These are phyloP conservation scores for Fusarium keratoplasticum DNA, from an alignment of 2,329 filamentous ascomycete genomes.

Conservation along the genomic window DNA sequence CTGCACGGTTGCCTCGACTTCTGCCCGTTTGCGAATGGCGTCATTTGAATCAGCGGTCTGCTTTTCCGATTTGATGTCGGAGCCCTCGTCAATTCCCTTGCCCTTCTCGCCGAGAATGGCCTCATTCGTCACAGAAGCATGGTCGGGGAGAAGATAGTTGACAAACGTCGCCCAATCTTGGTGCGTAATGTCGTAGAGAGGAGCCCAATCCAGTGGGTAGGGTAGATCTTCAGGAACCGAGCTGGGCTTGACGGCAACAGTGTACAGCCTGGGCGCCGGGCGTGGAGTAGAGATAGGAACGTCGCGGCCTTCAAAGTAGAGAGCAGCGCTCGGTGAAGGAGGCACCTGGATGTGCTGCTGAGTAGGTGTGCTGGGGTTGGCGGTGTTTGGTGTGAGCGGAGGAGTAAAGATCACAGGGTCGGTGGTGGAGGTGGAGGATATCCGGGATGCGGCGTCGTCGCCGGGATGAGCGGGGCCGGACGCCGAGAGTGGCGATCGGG, in stretches of 20 bases:
- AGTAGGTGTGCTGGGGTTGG: constrained; percentile 22
- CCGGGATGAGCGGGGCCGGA: constrained; percentile 43
- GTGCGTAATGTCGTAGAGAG: constrained; percentile 57
- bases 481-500: constrained; percentile 36
- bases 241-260: constrained; percentile 48
- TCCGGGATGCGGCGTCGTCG: constrained; percentile 52
- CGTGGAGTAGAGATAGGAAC: constrained; percentile 41
- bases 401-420: constrained; percentile 64
- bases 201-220: constrained; percentile 53
- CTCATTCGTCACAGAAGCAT: constrained; percentile 58
- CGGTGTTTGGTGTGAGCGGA: constrained; percentile 59
- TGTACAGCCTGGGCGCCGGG: constrained; percentile 47
- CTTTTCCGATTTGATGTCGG: constrained; percentile 39
- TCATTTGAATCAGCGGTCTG: constrained; percentile 32
- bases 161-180: constrained; percentile 71
- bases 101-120: constrained; percentile 62
- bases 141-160: constrained; percentile 66
- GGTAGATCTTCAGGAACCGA: constrained; percentile 59
- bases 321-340: constrained; percentile 38
- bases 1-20: constrained; percentile 55
- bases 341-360: constrained; percentile 36
- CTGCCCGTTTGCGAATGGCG: constrained; percentile 40
- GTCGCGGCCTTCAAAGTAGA: constrained; percentile 62
- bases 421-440: constrained; percentile 56
- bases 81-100: constrained; percentile 52